These are phyloP conservation scores for Tulasnella sp. DNA, from an alignment of 768 basidiomycete genomes.

Conservation along the genomic window DNA sequence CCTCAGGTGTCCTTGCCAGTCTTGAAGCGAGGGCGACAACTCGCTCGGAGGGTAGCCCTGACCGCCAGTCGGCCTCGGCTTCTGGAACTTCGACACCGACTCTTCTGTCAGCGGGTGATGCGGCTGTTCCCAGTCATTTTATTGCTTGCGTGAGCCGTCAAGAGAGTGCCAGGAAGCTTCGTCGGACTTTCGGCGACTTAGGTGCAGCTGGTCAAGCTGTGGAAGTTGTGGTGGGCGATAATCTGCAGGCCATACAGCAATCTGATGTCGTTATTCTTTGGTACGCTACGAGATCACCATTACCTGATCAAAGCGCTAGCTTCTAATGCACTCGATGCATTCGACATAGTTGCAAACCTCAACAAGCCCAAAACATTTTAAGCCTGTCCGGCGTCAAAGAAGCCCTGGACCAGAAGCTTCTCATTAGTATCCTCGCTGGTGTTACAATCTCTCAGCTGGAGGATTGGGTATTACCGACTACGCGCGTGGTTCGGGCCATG, in stretches of 20 bases:
- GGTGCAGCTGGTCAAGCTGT: constrained; percentile 40
- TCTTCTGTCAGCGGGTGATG: constrained; percentile 34
- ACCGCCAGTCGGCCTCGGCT: not conserved
- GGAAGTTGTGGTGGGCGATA: constrained; percentile 56
- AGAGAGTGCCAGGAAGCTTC: constrained; percentile 60
- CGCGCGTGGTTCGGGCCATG: constrained; percentile 90
- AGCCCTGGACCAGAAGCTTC: constrained; percentile 77
- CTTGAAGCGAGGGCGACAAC: constrained; percentile 34
- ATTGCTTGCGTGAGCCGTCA: constrained; percentile 77
- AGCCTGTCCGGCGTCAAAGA: constrained; percentile 62
- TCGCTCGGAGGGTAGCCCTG: not conserved
- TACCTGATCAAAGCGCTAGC: not conserved
- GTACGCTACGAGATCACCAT: constrained; percentile 35
- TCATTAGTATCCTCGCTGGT: constrained; percentile 97
- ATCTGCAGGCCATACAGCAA: constrained; percentile 56
- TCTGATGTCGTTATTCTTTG: constrained; percentile 84
- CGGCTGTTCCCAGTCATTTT: constrained; percentile 66
- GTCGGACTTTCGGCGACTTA: constrained; percentile 49
- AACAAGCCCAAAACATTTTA: constrained; percentile 68
- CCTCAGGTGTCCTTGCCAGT: constrained; percentile 83
- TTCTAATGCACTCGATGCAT: not conserved
- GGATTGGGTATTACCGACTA: constrained; percentile 61
- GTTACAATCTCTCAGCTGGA: constrained; percentile 76
- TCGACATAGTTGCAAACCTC: constrained; percentile 75
- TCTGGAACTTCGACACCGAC: constrained; percentile 63